These are phyloP conservation scores for Tagetes patula DNA, from an alignment of 129 eudicot genomes.

Conservation along the genomic window DNA sequence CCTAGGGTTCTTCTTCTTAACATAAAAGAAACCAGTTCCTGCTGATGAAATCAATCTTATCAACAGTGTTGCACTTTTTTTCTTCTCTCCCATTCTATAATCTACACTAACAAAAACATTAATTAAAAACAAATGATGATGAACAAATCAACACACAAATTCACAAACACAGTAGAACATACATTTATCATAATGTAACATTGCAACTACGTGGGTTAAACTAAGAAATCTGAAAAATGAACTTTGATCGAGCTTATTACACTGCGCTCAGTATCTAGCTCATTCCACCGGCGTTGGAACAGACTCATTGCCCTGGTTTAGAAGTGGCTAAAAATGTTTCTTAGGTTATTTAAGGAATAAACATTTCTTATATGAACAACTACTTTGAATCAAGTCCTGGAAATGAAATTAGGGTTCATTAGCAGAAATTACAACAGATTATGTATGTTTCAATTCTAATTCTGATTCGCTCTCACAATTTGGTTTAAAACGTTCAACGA, in stretches of 20 bases:
- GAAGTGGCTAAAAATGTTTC: no score
- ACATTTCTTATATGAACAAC: no score
- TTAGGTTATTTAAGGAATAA: no score
- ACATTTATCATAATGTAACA: not conserved
- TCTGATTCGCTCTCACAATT: not conserved
- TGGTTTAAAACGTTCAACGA: not conserved
- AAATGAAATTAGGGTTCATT: not conserved
- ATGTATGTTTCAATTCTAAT: constrained; percentile 10
- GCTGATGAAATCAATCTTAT: constrained; percentile 90
- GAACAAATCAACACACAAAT: not conserved
- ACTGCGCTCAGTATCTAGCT: no score
- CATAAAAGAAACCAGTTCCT: constrained; percentile 95
- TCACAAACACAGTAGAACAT: not conserved
- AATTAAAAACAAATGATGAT: constrained; percentile 9
- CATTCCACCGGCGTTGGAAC: no score
- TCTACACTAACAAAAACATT: constrained; percentile 20
- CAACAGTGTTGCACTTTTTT: constrained; percentile 71
- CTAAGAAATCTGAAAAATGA: no score
- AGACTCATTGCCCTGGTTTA: no score
- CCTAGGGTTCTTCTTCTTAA: constrained; percentile 84
- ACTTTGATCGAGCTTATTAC: no score
- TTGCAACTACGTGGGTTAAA: no score
- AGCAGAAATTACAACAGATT: no score
- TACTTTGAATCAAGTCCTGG: no score
- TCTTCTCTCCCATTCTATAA: constrained; percentile 71